Evolutionary conservation across 148 eudicot genomes (phyloP).

Genomic region (Oxyria digyna): DNA sequence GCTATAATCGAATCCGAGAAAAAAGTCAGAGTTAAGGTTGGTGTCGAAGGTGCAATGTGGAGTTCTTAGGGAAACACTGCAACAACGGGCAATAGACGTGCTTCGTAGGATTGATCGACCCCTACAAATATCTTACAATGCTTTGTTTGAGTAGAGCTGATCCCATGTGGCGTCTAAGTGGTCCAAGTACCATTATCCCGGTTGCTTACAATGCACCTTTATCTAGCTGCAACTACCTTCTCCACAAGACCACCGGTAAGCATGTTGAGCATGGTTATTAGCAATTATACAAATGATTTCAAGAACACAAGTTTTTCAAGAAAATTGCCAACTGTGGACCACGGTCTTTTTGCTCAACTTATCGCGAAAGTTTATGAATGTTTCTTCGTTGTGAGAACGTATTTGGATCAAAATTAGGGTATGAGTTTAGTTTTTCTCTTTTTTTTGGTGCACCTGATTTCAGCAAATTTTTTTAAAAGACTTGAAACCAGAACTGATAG

Average conservation of each 20-base stretch:
- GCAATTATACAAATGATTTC: not conserved
- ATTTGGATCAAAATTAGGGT: not conserved
- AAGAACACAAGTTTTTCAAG: not conserved
- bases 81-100: no score
- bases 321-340: conserved; percentile 70
- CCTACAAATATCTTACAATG: conserved; percentile 43
- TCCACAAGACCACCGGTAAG: conserved; percentile 68
- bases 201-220: conserved; percentile 93
- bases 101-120: no score
- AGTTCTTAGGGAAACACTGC: no score
- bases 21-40: no score
- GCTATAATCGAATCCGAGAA: no score
- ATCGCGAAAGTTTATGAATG: conserved; percentile 67
- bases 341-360: conserved; percentile 62
- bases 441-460: no score
- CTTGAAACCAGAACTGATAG: no score
- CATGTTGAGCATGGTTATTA: conserved; percentile 26
- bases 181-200: conserved; percentile 86
- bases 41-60: no score
- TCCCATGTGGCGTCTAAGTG: conserved; percentile 63
- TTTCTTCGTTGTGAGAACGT: conserved; percentile 66
- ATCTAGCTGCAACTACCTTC: conserved; percentile 53
- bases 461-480: no score
- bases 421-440: not conserved
- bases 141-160: conserved; percentile 54